A percentile compares a stretch with the other conserved stretches of the same genome.
Evolutionary conservation across 352 stramenopile species (phyloP).

Genomic region (Phytophthora vignae): DNA sequence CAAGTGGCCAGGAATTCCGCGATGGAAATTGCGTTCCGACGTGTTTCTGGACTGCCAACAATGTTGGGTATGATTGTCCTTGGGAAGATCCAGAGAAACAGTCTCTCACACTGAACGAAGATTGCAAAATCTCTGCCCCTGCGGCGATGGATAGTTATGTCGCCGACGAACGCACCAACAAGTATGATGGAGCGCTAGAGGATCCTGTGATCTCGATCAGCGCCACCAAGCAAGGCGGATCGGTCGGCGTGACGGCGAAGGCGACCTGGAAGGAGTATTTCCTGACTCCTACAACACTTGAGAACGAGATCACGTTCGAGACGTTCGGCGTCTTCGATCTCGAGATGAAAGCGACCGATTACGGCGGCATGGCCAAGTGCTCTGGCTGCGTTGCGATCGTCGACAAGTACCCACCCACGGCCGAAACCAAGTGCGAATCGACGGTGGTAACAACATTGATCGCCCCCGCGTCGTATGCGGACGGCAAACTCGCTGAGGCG

Average conservation of each 20-base stretch:
- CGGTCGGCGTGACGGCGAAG: conserved; percentile 1
- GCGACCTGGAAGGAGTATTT: conserved; percentile 20
- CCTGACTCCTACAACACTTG: background rate
- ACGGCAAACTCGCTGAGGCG: conserved; percentile 10
- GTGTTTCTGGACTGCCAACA: conserved; percentile 24
- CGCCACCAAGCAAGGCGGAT: conserved; percentile 11
- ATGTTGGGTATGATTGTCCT: conserved; percentile 5
- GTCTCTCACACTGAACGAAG: conserved; percentile 5
- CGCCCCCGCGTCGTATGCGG: conserved; percentile 2
- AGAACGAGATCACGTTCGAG: conserved; percentile 33
- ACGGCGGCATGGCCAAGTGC: conserved; percentile 19
- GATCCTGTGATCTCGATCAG: conserved; percentile 23
- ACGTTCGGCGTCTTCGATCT: conserved; percentile 40
- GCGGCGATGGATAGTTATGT: conserved; percentile 39
- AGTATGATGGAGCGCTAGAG: conserved; percentile 3
- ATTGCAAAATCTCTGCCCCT: conserved; percentile 13
- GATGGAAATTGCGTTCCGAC: background rate
- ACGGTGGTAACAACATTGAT: background rate
- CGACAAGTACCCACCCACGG: conserved; percentile 25
- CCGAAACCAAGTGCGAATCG: conserved; percentile 7
- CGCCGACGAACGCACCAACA: conserved; percentile 16
- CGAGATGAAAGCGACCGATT: conserved; percentile 35
- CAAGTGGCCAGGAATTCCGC: background rate
- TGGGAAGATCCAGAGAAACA: background rate
- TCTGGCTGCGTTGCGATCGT: conserved; percentile 37